Percentiles rank a stretch among this genome's conserved stretches.
Conservation (phyloP, 2,329 filamentous ascomycete genomes). For the Paraconiothyrium brasiliense region DNA sequence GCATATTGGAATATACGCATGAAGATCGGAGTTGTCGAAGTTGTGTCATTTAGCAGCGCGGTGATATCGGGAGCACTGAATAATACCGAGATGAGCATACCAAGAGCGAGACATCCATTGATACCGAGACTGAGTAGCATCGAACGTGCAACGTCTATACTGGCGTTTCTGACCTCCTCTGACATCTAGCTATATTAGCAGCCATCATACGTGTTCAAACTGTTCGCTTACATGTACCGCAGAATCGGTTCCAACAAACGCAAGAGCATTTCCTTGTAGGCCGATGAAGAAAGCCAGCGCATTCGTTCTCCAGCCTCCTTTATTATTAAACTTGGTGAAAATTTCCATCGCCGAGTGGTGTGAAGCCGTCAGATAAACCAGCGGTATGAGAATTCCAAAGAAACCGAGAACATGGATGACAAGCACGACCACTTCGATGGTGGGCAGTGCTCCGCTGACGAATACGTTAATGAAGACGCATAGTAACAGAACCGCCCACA, state of each 20-base stretch:
- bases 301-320: conserved; percentile 55
- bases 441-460: conserved; percentile 57
- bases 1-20: conserved; percentile 59
- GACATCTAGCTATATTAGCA: conserved; percentile 42
- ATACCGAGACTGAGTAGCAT: conserved; percentile 55
- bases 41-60: conserved; percentile 26
- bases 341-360: conserved; percentile 51
- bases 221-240: conserved; percentile 47
- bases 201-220: neutral
- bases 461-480: conserved; percentile 59
- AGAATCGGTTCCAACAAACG: conserved; percentile 50
- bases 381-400: conserved; percentile 60
- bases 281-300: conserved; percentile 58
- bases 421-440: conserved; percentile 60
- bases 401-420: conserved; percentile 63
- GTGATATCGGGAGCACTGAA: conserved; percentile 50
- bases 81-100: conserved; percentile 53
- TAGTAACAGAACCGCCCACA: conserved; percentile 56
- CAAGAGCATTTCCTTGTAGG: conserved; percentile 51
- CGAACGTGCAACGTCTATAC: conserved; percentile 50
- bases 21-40: conserved; percentile 51
- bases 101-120: conserved; percentile 53
- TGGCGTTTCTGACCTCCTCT: conserved; percentile 51
- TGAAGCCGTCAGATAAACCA: conserved; percentile 49
- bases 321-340: conserved; percentile 60